Evolutionary conservation across 495 filamentous ascomycete species (phyloP), one percentile per base, ranked within the genome.

Genomic region (Penicillium argentinense): DNA sequence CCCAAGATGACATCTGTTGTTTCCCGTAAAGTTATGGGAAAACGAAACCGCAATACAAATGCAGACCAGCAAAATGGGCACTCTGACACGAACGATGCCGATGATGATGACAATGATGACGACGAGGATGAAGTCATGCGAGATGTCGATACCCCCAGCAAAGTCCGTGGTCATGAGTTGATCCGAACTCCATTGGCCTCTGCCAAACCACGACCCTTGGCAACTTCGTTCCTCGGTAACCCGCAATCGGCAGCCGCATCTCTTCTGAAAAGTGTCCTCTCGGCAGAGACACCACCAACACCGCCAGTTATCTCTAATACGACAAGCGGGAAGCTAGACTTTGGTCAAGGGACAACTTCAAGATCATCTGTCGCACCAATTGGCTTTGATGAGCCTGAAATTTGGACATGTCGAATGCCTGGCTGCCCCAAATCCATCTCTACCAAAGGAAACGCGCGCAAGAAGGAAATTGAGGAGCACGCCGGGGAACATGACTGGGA

Each of bases 341-440:
- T 71, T 59, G 42, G 67, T 58, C n/a, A n/a, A n/a, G n/a, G n/a
- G n/a, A n/a, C n/a, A n/a, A 1, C 68, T 67, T 16, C 71, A 1
- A 53, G 53, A 6, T 25, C 32, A 5, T 18, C 42, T 4, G 47
- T 39, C 17, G 53, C 45, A n/a, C 19, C 37, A 28, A 54, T 46
- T 16, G 48, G 47, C 12, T 44, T 77, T 40, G 76, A 75, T 1
- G 79, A 80, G 6, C 74, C 83, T 34, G 81, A 86, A 36, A 77
- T 78, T 1, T 92, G 87, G 86, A 69, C 68, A 9, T 95, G 89
- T 57, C 76, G 78, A 22, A 76, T 87, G 44, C 79, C 81, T 25
- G 85, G 77, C 21, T 95, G 89, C 61, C 59, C 60, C 21, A 79
- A 83, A 43, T 76, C 89, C 17, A 75, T 79, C 54, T 76, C 72